A percentile compares a stretch with the other conserved stretches of the same genome.
phyloP scores from a whole-genome alignment of 2,329 filamentous ascomycete genomes.

The Cordyceps militaris region DNA sequence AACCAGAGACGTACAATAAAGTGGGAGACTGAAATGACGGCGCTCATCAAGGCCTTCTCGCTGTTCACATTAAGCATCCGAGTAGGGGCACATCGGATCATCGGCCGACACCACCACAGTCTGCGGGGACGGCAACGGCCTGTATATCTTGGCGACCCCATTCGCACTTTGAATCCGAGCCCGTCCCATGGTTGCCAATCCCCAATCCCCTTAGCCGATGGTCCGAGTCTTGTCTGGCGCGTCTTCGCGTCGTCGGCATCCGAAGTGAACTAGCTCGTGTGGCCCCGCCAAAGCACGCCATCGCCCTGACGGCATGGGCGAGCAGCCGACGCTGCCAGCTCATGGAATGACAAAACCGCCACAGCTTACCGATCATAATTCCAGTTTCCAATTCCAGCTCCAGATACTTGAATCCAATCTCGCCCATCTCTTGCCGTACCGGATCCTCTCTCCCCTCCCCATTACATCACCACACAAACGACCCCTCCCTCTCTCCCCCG shows the following conservation, averaged over 20 bases:
- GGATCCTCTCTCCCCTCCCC: neutral
- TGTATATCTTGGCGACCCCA: no score
- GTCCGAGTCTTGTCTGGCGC: no score
- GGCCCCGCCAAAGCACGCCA: constrained; percentile 12
- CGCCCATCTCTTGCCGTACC: neutral
- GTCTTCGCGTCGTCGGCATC: neutral
- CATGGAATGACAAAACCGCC: neutral
- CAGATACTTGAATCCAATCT: neutral
- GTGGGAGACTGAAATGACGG: no score
- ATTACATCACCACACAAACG: neutral
- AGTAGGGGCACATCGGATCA: no score
- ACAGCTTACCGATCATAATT: neutral
- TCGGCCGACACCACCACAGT: no score
- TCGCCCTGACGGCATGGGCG: neutral
- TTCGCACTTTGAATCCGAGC: no score
- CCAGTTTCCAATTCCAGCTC: neutral
- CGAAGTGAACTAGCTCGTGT: neutral
- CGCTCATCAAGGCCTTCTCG: no score
- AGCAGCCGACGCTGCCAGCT: neutral
- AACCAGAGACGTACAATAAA: no score
- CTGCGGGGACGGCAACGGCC: no score
- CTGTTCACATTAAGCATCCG: no score
- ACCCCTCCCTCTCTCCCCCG: neutral
- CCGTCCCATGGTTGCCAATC: no score
- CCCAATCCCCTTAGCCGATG: no score